A percentile compares a stretch with the other conserved stretches of the same genome.
Conservation (phyloP, 495 filamentous ascomycete genomes). For the Cudoniella acicularis region DNA sequence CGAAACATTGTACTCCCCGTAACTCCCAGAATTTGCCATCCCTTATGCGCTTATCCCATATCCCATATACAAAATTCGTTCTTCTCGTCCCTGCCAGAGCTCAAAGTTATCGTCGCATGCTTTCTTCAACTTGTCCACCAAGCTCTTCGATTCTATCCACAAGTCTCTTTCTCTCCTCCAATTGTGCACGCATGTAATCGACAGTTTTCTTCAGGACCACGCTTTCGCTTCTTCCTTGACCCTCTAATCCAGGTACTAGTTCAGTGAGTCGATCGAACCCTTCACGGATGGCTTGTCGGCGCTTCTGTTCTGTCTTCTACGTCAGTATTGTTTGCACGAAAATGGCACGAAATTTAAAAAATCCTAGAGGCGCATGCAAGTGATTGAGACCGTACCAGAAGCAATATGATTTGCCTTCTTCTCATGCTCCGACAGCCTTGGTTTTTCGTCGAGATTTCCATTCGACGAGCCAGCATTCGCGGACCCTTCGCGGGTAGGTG, state of each 20-base stretch:
- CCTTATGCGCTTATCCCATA: too few relatives aligned
- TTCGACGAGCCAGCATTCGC: conserved; percentile 21
- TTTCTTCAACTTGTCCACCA: conserved; percentile 54
- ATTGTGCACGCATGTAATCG: conserved; percentile 62
- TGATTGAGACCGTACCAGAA: conserved; percentile 40
- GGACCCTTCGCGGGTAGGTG: conserved; percentile 26
- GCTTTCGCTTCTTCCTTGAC: conserved; percentile 81
- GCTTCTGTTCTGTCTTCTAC: conserved; percentile 66
- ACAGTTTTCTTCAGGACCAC: conserved; percentile 75
- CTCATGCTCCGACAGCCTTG: conserved; percentile 78
- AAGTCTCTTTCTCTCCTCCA: conserved; percentile 59
- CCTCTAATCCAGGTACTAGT: conserved; percentile 77
- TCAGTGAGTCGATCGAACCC: conserved; percentile 84
- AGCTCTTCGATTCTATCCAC: conserved; percentile 58
- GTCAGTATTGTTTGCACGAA: background rate
- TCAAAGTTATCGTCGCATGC: conserved; percentile 19
- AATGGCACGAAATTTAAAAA: background rate
- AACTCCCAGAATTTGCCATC: too few relatives aligned
- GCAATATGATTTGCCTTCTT: conserved; percentile 91
- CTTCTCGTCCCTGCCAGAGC: background rate
- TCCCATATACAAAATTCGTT: too few relatives aligned
- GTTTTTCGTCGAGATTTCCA: conserved; percentile 49
- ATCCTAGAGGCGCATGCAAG: background rate
- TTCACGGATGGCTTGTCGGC: conserved; percentile 77
- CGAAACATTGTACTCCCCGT: too few relatives aligned